phyloP scores from a whole-genome alignment of 345 rosid species.

The Limnanthes douglasii region DNA sequence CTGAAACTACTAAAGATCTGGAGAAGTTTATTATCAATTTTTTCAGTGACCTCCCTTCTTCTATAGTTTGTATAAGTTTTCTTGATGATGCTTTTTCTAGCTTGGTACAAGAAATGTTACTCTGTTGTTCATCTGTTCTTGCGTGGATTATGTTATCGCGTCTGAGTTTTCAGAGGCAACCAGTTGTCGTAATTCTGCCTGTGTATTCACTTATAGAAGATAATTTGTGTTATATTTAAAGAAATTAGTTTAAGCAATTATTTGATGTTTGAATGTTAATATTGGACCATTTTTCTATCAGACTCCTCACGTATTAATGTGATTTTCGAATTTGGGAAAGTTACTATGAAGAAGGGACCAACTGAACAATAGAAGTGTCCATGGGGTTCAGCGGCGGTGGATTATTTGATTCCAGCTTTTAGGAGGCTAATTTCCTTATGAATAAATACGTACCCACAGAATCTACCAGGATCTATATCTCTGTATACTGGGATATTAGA shows the following conservation, averaged over 20 bases:
- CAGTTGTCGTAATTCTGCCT: conserved; percentile 63
- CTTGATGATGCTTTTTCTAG: conserved; percentile 37
- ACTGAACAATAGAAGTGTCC: conserved; percentile 68
- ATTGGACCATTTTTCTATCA: conserved; percentile 8
- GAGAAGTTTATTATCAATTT: conserved; percentile 42
- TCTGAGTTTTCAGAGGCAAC: conserved; percentile 36
- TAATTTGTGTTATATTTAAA: conserved; percentile 14
- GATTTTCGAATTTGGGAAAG: conserved; percentile 14
- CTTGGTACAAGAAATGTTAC: conserved; percentile 44
- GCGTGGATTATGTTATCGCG: conserved; percentile 79
- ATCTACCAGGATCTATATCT: conserved; percentile 40
- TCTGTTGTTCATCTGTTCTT: conserved; percentile 27
- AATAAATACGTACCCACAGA: conserved; percentile 27
- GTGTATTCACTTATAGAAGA: conserved; percentile 54
- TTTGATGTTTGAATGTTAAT: no score
- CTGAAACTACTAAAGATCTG: conserved; percentile 49
- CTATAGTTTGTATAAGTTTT: conserved; percentile 58
- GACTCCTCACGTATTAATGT: conserved; percentile 29
- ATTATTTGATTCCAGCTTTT: conserved; percentile 68
- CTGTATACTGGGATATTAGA: conserved; percentile 66
- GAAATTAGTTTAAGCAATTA: not conserved
- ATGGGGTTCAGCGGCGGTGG: conserved; percentile 55
- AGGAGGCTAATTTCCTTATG: conserved; percentile 57
- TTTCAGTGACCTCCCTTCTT: conserved; percentile 39
- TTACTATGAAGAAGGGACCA: conserved; percentile 12